These are phyloP conservation scores for Coniosporium tulheliwenetii DNA, from an alignment of 2,329 filamentous ascomycete genomes.

Conservation along the genomic window DNA sequence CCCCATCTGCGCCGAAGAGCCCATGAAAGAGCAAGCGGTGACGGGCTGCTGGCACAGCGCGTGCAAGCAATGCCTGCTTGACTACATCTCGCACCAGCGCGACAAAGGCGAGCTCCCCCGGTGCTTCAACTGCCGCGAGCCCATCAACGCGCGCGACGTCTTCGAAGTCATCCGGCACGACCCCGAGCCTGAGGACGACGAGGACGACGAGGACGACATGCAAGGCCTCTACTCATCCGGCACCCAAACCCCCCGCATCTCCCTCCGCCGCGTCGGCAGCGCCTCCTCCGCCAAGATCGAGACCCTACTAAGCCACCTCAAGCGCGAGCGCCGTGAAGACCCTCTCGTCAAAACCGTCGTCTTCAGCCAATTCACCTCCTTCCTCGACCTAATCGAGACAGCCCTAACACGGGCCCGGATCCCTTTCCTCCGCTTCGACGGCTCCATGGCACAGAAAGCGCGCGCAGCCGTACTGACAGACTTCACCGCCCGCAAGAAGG, in stretches of 20 bases:
- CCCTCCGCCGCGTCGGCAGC: slow-evolving; percentile 43
- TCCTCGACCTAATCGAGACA: slow-evolving; percentile 78
- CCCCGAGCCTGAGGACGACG: slow-evolving; percentile 30
- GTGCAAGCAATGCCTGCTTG: slow-evolving; percentile 82
- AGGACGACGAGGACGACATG: not conserved
- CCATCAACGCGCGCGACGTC: slow-evolving; percentile 67
- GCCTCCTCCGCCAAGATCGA: slow-evolving; percentile 81
- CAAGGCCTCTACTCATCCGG: slow-evolving; percentile 17
- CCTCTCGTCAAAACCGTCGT: slow-evolving; percentile 72
- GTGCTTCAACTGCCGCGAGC: slow-evolving; percentile 82
- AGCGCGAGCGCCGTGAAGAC: slow-evolving; percentile 48
- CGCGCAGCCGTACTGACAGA: slow-evolving; percentile 62
- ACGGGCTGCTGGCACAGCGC: slow-evolving; percentile 97
- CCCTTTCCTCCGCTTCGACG: slow-evolving; percentile 74
- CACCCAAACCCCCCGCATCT: slow-evolving; percentile 33
- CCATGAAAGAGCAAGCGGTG: slow-evolving; percentile 86
- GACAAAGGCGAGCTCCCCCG: slow-evolving; percentile 60
- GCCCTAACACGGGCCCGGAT: slow-evolving; percentile 60
- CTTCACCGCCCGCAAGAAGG: slow-evolving; percentile 43
- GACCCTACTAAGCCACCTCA: slow-evolving; percentile 60
- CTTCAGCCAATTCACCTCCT: slow-evolving; percentile 95
- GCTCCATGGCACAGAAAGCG: slow-evolving; percentile 72
- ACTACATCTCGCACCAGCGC: slow-evolving; percentile 76
- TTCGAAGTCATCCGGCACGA: slow-evolving; percentile 86
- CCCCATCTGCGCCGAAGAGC: slow-evolving; percentile 87